Evolutionary conservation across 2,329 filamentous ascomycete genomes (phyloP), one percentile per base, ranked within the genome.

Genomic region (Trichoderma brevicompactum): DNA sequence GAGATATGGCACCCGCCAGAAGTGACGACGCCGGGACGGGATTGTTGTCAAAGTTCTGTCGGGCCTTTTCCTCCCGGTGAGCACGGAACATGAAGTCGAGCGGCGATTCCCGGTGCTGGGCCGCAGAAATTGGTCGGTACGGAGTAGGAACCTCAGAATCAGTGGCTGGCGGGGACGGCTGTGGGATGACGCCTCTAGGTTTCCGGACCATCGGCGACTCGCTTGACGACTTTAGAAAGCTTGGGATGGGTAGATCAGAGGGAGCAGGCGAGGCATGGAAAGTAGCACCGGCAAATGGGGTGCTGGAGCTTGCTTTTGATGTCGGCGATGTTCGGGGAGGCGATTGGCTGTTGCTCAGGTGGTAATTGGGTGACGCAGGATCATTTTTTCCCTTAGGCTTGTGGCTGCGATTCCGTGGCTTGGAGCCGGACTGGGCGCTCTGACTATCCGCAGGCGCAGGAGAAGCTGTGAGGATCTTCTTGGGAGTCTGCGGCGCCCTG

Each of bases 251-350:
- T 38, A 99, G 82, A 28, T 92, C 89, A 8, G 93, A 96, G 0
- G 95, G 91, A 1, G 94, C 94, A 19, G 95, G 95, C 8, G 95
- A 98, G 46, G 93, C 92, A 77, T 97, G 94, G 76, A 98, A 99
- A 5, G 93, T 96, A 40, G 94, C 91, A 13, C 94, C 95, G 44
- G 95, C 95, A 78, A 97, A 99, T 52, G 90, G 88, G 66, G 87
- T 82, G 55, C 78, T 78, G 36, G 77, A 77, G 55, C 77, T 76
- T 52, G 83, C 77, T 73, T 82, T 83, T 69, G 80, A 74, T 36
- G 78, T 75, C 8, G 74, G 73, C 15, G 78, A 79, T 58, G 82
- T 79, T 10, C 74, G 72, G 17, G 77, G 76, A 23, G 72, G 78
- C 17, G 83, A 86, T 54, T 78, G 78, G 23, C 79, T 79, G 34